phyloP scores from a whole-genome alignment of 768 basidiomycete genomes.

The Amanita fuliginea region DNA sequence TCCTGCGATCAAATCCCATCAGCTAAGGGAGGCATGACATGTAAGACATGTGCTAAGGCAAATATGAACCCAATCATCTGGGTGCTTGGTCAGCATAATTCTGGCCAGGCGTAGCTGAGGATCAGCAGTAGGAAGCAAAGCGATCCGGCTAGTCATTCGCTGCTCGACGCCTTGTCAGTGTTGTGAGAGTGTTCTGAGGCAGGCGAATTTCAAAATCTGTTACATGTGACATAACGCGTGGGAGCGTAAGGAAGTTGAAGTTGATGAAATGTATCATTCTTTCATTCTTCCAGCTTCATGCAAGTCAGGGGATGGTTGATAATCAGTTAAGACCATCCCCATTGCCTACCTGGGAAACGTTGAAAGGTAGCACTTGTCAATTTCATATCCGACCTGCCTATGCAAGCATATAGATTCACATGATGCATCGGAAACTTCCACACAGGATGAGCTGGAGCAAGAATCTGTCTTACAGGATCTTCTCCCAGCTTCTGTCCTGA shows the following conservation, averaged over 20 bases:
- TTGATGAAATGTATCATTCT: neutral
- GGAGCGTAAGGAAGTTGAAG: neutral
- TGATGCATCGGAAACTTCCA: neutral
- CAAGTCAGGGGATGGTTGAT: neutral
- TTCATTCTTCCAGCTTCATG: neutral
- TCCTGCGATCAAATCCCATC: no score
- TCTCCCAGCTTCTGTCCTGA: neutral
- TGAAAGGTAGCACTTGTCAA: neutral
- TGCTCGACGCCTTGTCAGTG: no score
- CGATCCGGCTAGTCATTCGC: no score
- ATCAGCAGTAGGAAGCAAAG: no score
- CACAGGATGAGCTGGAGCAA: neutral
- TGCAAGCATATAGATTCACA: neutral
- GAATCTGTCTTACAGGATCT: neutral
- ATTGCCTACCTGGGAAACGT: constrained; percentile 6
- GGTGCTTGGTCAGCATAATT: no score
- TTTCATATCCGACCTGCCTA: neutral
- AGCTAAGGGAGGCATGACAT: no score
- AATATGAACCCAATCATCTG: no score
- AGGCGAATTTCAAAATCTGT: neutral
- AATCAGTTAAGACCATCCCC: neutral
- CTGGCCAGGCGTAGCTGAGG: no score
- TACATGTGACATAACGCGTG: neutral
- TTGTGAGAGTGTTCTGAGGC: no score
- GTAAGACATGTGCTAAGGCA: no score